Evolutionary conservation across 139 green algal species (phyloP).

Genomic region (Closterium sp.): DNA sequence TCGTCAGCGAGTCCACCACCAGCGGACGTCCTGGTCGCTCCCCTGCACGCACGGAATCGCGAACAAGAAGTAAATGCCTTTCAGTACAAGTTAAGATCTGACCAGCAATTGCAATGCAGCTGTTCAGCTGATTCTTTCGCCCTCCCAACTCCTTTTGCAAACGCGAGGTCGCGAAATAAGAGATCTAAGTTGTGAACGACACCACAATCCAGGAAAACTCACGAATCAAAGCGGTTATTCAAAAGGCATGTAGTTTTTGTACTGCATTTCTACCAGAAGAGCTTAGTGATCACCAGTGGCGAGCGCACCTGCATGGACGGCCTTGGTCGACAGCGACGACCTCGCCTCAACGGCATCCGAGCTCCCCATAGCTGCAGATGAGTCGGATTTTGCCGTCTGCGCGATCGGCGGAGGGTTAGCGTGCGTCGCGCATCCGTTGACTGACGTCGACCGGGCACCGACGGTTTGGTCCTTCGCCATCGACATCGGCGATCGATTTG

Average conservation of each 20-base stretch:
- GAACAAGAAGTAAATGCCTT: background rate
- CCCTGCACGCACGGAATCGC: conserved; percentile 53
- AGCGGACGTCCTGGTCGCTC: conserved; percentile 79
- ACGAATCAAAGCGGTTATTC: too few relatives aligned
- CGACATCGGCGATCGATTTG: background rate
- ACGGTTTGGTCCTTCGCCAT: background rate
- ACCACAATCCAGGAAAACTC: too few relatives aligned
- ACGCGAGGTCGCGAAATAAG: too few relatives aligned
- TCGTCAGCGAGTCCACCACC: conserved; percentile 90
- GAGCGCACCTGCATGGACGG: background rate
- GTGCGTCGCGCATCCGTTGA: background rate
- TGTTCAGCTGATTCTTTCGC: too few relatives aligned
- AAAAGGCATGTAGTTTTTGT: too few relatives aligned
- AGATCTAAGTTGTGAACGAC: too few relatives aligned
- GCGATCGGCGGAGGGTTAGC: background rate
- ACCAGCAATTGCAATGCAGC: too few relatives aligned
- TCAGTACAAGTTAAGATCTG: too few relatives aligned
- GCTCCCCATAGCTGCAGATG: background rate
- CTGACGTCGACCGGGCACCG: background rate
- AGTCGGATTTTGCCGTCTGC: background rate
- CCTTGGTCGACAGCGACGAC: background rate
- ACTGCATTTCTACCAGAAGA: too few relatives aligned
- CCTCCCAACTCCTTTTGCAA: too few relatives aligned
- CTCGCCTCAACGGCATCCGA: background rate
- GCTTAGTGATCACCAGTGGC: background rate